Conservation (phyloP, 164 flowering plant genomes). For the Nymphaea colorata region DNA sequence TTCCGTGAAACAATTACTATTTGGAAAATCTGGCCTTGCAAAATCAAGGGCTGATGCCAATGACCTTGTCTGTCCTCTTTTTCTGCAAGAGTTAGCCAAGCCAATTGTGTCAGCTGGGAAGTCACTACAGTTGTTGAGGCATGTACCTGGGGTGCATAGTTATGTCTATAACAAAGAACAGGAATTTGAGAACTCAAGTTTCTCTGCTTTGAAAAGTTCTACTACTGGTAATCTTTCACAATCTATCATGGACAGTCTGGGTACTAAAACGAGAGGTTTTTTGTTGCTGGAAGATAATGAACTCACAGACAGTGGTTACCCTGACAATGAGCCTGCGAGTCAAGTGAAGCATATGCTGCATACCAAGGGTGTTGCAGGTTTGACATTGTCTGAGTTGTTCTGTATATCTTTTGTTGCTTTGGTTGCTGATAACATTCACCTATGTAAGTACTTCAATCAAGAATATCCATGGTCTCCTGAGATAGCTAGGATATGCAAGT, state of each 20-base stretch:
- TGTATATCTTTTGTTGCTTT: slow-evolving; percentile 70
- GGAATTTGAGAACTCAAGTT: slow-evolving; percentile 14
- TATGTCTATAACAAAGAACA: slow-evolving; percentile 9
- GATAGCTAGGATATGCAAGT: slow-evolving; percentile 11
- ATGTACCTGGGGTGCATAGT: slow-evolving; percentile 24
- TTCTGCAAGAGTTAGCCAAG: slow-evolving; percentile 62
- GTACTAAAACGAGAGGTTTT: background rate
- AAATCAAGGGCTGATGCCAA: slow-evolving; percentile 4
- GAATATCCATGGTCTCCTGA: slow-evolving; percentile 12
- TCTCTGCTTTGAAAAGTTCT: slow-evolving; percentile 1
- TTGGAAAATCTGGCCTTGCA: slow-evolving; percentile 19
- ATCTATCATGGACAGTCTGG: background rate
- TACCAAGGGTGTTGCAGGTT: slow-evolving; percentile 24
- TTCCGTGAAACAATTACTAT: background rate
- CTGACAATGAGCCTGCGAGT: slow-evolving; percentile 1
- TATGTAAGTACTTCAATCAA: slow-evolving; percentile 35
- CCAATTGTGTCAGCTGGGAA: slow-evolving; percentile 91
- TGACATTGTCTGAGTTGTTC: slow-evolving; percentile 78
- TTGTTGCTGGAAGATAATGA: slow-evolving; percentile 1
- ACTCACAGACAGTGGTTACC: background rate
- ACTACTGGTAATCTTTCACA: background rate
- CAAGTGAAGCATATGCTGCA: slow-evolving; percentile 5
- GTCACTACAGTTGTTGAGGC: slow-evolving; percentile 77
- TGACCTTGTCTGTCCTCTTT: slow-evolving; percentile 49
- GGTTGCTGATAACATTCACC: slow-evolving; percentile 64